These are phyloP conservation scores for Tylopilus plumbeoviolaceoides DNA, from an alignment of 768 basidiomycete species.

Conservation along the genomic window DNA sequence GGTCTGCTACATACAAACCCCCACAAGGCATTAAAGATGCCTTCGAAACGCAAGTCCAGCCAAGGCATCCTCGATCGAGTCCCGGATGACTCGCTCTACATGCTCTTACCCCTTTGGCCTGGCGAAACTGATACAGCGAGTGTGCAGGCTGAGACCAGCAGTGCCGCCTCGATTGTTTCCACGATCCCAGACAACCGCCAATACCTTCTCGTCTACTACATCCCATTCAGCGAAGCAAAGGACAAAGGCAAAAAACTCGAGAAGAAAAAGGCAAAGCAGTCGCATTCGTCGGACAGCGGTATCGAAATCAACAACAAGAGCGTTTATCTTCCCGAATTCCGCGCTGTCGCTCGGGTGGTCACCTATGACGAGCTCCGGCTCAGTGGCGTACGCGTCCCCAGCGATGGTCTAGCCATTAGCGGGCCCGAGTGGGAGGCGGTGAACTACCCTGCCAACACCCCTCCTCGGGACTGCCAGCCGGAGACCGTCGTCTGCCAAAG, in stretches of 20 bases:
- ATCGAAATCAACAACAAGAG: constrained; percentile 37
- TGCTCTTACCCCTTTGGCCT: constrained; percentile 85
- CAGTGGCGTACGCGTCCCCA: constrained; percentile 70
- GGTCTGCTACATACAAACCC: constrained; percentile 62
- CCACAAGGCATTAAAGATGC: constrained; percentile 25
- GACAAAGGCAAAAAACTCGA: constrained; percentile 20
- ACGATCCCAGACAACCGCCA: constrained; percentile 45
- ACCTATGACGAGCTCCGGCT: constrained; percentile 68
- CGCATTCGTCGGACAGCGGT: constrained; percentile 27
- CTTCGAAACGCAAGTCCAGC: constrained; percentile 16
- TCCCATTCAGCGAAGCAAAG: constrained; percentile 38
- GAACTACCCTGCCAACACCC: constrained; percentile 27
- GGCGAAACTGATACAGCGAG: constrained; percentile 58
- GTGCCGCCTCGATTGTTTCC: constrained; percentile 37
- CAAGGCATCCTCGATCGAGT: constrained; percentile 55
- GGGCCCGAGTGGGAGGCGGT: constrained; percentile 55
- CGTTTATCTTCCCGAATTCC: constrained; percentile 61
- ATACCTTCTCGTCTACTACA: constrained; percentile 81
- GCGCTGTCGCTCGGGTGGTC: constrained; percentile 70
- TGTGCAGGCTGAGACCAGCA: constrained; percentile 18
- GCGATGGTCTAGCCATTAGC: constrained; percentile 62
- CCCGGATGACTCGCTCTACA: constrained; percentile 68
- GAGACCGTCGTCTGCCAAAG: constrained; percentile 55
- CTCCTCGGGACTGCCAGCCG: constrained; percentile 33
- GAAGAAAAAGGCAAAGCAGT: constrained; percentile 31